phyloP scores from a whole-genome alignment of 768 basidiomycete species.

The Tylopilus vinaceipallidus region DNA sequence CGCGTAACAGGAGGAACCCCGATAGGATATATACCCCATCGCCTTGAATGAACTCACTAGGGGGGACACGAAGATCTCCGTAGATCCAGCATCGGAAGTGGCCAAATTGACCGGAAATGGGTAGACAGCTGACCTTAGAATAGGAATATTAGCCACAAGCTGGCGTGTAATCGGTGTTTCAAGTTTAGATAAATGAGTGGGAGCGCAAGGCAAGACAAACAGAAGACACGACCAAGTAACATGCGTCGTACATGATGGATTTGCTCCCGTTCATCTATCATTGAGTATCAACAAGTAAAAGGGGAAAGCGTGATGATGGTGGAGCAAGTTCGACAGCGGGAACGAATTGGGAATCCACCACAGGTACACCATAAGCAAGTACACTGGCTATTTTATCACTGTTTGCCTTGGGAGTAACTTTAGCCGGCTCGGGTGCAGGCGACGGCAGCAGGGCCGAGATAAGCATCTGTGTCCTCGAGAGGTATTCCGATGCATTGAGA shows the following conservation, averaged over 20 bases:
- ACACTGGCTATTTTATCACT: constrained; percentile 43
- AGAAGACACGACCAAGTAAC: constrained; percentile 10
- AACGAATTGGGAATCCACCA: constrained; percentile 51
- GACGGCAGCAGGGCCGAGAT: constrained; percentile 61
- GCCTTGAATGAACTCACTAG: constrained; percentile 5
- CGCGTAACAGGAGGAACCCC: constrained; percentile 11
- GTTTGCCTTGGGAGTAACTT: constrained; percentile 22
- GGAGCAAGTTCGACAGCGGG: constrained; percentile 64
- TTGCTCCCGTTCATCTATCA: constrained; percentile 17
- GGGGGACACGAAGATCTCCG: constrained; percentile 14
- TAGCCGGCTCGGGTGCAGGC: constrained; percentile 17
- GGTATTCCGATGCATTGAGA: constrained; percentile 39
- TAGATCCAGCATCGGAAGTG: constrained; percentile 11
- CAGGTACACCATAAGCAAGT: constrained; percentile 52
- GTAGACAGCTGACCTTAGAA: constrained; percentile 6
- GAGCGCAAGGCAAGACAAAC: constrained; percentile 19
- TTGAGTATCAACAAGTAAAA: constrained; percentile 56
- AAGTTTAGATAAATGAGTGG: constrained; percentile 33
- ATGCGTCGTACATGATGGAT: constrained; percentile 19
- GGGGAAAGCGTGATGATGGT: constrained; percentile 70
- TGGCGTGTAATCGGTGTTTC: constrained; percentile 19
- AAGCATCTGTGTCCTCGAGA: constrained; percentile 59
- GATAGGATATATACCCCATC: constrained; percentile 28
- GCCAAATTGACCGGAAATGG: constrained; percentile 8
- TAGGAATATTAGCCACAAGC: constrained; percentile 13